Evolutionary conservation across 306 rosid species (phyloP), one percentile per base, ranked within the genome.

Genomic region (Bauhinia variegata): DNA sequence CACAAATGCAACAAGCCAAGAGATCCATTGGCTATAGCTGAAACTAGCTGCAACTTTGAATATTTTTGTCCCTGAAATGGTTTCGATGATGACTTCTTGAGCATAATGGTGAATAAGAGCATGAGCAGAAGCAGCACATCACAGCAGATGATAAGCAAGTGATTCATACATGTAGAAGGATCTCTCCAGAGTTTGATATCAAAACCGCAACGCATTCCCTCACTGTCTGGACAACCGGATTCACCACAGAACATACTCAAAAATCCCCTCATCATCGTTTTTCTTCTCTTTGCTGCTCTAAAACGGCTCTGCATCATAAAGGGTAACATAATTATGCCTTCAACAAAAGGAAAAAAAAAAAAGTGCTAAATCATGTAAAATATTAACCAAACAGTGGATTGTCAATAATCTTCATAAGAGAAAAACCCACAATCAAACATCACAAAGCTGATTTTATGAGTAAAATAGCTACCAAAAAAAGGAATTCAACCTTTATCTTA

Each of bases 191-290:
- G 18, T 38, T 48, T 74, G 23, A 72, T 76, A 54, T 15, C 58
- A 14, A 73, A 65, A 68, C 80, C 54, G 55, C 73, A 67, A 8
- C 63, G 58, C 30, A 16, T 71, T 77, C 44, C 71, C 34, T 11
- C 36, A 31, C 38, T 59, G 23, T 50, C 38, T 11, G 77, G 59
- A 75, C 78, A 74, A 56, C 19, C 73, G 41, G 80, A 74, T 32
- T 75, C 80, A 28, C 75, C 83, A 61, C 96, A 87, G 64, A 80
- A 63, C 72, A 70, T 14, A 74, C 43, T 68, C 90, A 87, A 80
- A 5, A 73, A 38, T 38, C 73, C 73, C 65, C 75, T 82, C 89
- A 79, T 85, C 51, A 64, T 55, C 60, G 47, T 63, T 77, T 4
- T 12, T 36, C 14, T 59, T 31, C 16, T n/a, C 56, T 73, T 50